Conservation (phyloP, 495 filamentous ascomycete genomes). For the Tetracladium setigerum region DNA sequence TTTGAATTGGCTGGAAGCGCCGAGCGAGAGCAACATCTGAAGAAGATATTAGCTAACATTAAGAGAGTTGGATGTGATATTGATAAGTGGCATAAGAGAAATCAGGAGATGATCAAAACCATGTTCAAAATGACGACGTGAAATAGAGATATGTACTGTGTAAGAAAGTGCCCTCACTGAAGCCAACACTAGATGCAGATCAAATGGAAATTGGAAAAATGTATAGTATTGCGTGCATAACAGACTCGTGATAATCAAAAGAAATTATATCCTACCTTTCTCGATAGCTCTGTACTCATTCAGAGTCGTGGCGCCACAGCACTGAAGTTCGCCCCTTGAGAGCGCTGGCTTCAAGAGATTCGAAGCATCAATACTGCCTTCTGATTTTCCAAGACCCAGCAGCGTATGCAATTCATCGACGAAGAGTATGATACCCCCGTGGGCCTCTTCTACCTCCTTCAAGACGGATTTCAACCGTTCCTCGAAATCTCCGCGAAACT, state of each 20-base stretch:
- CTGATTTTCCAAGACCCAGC: constrained; percentile 86
- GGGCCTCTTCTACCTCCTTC: constrained; percentile 81
- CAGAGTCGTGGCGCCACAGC: constrained; percentile 88
- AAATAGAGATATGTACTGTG: no score
- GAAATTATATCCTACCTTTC: constrained; percentile 37
- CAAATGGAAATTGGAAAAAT: no score
- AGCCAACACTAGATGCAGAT: no score
- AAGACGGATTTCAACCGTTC: constrained; percentile 86
- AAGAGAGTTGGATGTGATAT: neutral
- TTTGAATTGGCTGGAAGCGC: constrained; percentile 87
- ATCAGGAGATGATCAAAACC: no score
- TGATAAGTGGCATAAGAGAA: neutral
- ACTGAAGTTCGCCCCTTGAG: constrained; percentile 86
- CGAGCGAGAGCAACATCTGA: constrained; percentile 80
- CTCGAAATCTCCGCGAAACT: constrained; percentile 94
- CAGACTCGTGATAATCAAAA: no score
- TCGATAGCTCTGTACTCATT: constrained; percentile 90
- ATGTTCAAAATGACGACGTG: no score
- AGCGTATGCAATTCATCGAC: constrained; percentile 93
- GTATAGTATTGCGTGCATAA: no score
- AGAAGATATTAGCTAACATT: no score
- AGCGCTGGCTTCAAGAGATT: constrained; percentile 94
- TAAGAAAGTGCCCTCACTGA: no score
- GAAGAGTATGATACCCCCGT: constrained; percentile 87
- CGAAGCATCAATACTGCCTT: constrained; percentile 93